Evolutionary conservation across 495 filamentous ascomycete genomes (phyloP), one percentile per base, ranked within the genome.

Genomic region (Podospora pseudopauciseta): DNA sequence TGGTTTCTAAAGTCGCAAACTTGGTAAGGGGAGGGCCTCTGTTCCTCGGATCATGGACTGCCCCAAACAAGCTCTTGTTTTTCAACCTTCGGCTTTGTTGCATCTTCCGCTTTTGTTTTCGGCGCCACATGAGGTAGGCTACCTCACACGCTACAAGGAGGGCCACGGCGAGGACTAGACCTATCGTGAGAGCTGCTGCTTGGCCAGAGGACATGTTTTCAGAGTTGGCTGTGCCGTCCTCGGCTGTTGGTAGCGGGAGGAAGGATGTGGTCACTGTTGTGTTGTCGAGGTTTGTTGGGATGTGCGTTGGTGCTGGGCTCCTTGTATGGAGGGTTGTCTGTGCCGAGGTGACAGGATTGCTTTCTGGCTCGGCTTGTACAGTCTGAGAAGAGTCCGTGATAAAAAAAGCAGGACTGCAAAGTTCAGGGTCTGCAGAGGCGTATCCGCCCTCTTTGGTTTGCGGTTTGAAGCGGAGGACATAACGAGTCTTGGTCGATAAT

Each of bases 401-500:
- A 16, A 68, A 44, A 27, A 71, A 71, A 3, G 61, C 69, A 16
- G 69, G 69, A 20, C 69, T 71, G 2, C 63, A 56, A 2, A 71
- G 44, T 39, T 71, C 69, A 4, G 69, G 66, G 57, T 65, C 66
- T 15, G 63, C 65, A 1, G 66, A 26, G 32, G 56, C 20, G 13
- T 63, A 71, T 2, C 23, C 13, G 23, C 69, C 69, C 13, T 58
- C 15, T 6, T 34, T 15, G 1, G 69, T 71, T 34, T 63, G 66
- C 18, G 69, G 69, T 23, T 71, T 71, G 66, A 71, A 71, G 20
- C 69, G 69, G 32, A 71, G 34, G 4, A 66, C 69, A 54, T 71
- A 71, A 32, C 39, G 19, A 7, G 69, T 65, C 30, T 63, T 26
- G 57, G 55, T 65, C 57, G 58, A 53, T 11, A 68, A 16, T 19